Conservation (phyloP, 176 grass and related monocot genomes). For the Avena eriantha region DNA sequence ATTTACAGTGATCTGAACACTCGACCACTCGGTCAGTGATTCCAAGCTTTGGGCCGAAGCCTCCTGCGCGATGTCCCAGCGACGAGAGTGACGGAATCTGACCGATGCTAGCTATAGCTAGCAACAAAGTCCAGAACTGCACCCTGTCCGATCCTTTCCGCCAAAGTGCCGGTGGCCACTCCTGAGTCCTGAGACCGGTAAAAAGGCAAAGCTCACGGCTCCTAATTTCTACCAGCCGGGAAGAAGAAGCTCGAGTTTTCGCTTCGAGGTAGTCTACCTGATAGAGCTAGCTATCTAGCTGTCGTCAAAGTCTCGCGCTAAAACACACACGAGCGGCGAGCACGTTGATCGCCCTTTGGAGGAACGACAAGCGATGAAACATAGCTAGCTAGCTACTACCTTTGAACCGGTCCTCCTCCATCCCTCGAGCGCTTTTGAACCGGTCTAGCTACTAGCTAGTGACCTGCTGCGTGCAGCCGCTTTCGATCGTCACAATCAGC, state of each 20-base stretch:
- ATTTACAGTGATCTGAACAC: constrained; percentile 57
- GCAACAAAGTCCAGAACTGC: constrained; percentile 23
- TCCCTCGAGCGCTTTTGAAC: constrained; percentile 43
- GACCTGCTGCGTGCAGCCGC: not conserved
- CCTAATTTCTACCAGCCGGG: not conserved
- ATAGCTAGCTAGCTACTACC: not conserved
- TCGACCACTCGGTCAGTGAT: constrained; percentile 39
- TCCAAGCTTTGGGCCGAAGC: constrained; percentile 49
- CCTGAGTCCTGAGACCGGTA: not conserved
- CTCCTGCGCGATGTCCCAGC: constrained; percentile 16
- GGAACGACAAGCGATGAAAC: not conserved
- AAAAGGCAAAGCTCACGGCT: constrained; percentile 7
- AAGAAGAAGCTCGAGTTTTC: not conserved
- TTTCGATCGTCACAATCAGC: not conserved
- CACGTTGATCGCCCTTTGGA: constrained; percentile 4
- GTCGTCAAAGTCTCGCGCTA: not conserved
- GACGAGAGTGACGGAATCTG: constrained; percentile 25
- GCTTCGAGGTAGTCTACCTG: not conserved
- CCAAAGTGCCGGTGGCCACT: constrained; percentile 31
- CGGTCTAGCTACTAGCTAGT: constrained; percentile 22
- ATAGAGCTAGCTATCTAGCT: not conserved
- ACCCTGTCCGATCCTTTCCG: constrained; percentile 27
- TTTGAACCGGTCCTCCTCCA: constrained; percentile 50
- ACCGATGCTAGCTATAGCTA: not conserved
- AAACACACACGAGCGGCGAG: not conserved